These are phyloP conservation scores for Sclerotinia subarctica DNA, from an alignment of 2,329 filamentous ascomycete genomes.

Conservation along the genomic window DNA sequence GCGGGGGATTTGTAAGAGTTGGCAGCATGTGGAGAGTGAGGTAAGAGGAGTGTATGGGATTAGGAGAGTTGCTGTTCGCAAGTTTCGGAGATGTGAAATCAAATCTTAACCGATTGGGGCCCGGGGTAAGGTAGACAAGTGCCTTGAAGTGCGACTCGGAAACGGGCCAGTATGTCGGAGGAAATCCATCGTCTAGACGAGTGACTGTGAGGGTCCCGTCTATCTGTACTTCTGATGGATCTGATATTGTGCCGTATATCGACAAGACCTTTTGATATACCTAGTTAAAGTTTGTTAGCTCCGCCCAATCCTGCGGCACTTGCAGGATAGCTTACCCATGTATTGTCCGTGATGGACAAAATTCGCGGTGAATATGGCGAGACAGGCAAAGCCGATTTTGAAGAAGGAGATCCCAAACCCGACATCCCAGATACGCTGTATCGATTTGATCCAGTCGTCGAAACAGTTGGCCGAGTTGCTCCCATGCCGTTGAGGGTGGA, in stretches of 20 bases:
- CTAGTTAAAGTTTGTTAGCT: constrained; percentile 45
- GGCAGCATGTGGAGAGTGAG: constrained; percentile 85
- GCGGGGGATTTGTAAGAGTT: constrained; percentile 70
- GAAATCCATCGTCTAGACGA: constrained; percentile 82
- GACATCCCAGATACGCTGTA: constrained; percentile 64
- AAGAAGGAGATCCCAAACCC: constrained; percentile 54
- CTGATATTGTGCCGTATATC: constrained; percentile 77
- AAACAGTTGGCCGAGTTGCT: constrained; percentile 46
- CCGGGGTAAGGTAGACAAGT: constrained; percentile 83
- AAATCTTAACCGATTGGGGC: constrained; percentile 82
- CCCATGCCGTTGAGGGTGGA: constrained; percentile 61
- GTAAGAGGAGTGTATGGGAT: constrained; percentile 72
- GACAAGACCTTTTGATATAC: constrained; percentile 89
- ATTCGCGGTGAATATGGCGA: constrained; percentile 81
- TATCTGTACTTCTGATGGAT: constrained; percentile 62
- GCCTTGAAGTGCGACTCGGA: constrained; percentile 88
- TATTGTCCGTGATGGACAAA: constrained; percentile 73
- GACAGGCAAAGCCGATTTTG: constrained; percentile 56
- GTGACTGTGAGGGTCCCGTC: constrained; percentile 78
- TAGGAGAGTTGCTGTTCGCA: constrained; percentile 62
- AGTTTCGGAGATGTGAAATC: constrained; percentile 85
- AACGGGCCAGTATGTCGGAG: constrained; percentile 81
- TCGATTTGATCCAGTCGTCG: constrained; percentile 47
- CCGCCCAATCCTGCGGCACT: background rate
- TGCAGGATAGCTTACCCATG: constrained; percentile 60